Evolutionary conservation across 768 basidiomycete species (phyloP).

Genomic region (Cystofilobasidium capitatum): DNA sequence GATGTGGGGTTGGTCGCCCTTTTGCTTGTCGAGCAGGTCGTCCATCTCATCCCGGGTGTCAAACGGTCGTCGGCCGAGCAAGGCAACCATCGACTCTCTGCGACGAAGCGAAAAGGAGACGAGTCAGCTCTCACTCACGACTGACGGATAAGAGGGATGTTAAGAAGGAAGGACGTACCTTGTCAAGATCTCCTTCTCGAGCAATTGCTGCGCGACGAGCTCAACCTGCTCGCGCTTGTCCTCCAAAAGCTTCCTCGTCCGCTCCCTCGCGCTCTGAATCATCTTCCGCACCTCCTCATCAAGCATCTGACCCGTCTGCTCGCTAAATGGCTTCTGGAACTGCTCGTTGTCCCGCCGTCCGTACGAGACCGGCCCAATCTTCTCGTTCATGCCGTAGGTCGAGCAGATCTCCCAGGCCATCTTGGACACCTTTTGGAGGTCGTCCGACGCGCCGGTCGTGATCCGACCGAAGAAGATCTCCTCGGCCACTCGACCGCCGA

Average conservation of each 20-base stretch:
- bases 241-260: constrained; percentile 71
- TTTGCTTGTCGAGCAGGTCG: constrained; percentile 12
- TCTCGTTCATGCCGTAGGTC: constrained; percentile 92
- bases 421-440: constrained; percentile 91
- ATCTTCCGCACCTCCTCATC: constrained; percentile 27
- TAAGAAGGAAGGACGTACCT: constrained; percentile 65
- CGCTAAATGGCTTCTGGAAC: constrained; percentile 27
- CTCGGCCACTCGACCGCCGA: constrained; percentile 94
- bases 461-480: constrained; percentile 94
- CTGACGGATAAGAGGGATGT: too few species aligned
- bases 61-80: constrained; percentile 36
- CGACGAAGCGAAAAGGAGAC: not conserved
- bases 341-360: constrained; percentile 54
- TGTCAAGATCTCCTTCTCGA: constrained; percentile 94
- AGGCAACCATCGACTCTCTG: not conserved
- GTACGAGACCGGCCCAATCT: constrained; percentile 92
- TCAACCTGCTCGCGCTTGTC: constrained; percentile 79
- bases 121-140: constrained; percentile 3
- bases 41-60: constrained; percentile 76
- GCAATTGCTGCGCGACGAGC: constrained; percentile 76
- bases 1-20: not conserved
- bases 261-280: constrained; percentile 60
- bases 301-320: constrained; percentile 27
- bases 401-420: constrained; percentile 89
- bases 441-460: constrained; percentile 96